Conservation (phyloP, 2,329 filamentous ascomycete species). For the Malbranchea cinnamomea region DNA sequence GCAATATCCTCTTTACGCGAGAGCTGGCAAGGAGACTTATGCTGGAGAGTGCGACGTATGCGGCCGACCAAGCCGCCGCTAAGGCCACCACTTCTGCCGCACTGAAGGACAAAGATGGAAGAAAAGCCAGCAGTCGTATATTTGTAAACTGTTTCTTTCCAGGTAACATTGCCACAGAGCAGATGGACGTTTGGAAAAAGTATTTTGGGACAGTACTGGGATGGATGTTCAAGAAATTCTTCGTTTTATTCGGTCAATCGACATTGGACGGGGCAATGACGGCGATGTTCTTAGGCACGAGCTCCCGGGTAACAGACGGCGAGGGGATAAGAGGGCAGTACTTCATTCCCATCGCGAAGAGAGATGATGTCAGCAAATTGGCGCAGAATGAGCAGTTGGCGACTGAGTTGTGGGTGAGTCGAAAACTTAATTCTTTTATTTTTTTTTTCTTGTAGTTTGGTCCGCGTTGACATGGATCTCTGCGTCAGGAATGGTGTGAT, state of each 20-base stretch:
- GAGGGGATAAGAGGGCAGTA: slow-evolving; percentile 18
- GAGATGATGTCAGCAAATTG: slow-evolving; percentile 13
- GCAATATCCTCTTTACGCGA: slow-evolving; percentile 19
- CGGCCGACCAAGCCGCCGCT: too few relatives aligned
- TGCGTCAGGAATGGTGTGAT: too few relatives aligned
- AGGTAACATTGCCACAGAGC: slow-evolving; percentile 20
- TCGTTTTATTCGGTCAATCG: slow-evolving; percentile 14
- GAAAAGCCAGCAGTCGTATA: slow-evolving; percentile 12
- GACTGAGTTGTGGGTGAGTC: slow-evolving; percentile 19
- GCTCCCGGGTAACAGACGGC: slow-evolving; percentile 11
- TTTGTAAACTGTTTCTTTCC: slow-evolving; percentile 21
- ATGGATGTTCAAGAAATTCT: slow-evolving; percentile 12
- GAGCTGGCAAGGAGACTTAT: slow-evolving; percentile 16
- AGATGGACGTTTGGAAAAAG: slow-evolving; percentile 17
- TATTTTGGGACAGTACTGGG: slow-evolving; percentile 14
- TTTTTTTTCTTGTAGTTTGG: too few relatives aligned
- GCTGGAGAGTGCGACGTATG: background rate
- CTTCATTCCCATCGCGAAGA: slow-evolving; percentile 24
- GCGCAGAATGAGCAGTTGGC: slow-evolving; percentile 19
- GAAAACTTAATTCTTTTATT: too few relatives aligned
- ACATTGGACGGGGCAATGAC: slow-evolving; percentile 17
- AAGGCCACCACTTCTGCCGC: too few relatives aligned
- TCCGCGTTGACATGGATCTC: too few relatives aligned
- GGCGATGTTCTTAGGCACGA: slow-evolving; percentile 18
- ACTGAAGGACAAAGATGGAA: slow-evolving; percentile 8